Base-by-base conservation (phyloP, 176 grass and related monocot species). In the Bolboschoenus planiculmis region DNA sequence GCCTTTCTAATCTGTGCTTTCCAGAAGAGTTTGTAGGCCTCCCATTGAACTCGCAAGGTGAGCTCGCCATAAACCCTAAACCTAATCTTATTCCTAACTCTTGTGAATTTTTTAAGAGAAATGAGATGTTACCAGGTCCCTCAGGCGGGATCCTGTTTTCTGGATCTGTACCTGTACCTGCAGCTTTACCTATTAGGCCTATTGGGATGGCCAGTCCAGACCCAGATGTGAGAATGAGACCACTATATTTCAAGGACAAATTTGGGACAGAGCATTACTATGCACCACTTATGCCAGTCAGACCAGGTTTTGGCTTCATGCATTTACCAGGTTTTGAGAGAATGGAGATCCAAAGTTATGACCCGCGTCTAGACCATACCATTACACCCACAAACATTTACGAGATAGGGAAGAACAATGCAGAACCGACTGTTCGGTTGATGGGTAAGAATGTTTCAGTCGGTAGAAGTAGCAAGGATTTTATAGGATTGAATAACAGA, bases 41-140 rank as follows among this genome's bases (percentile, higher is more conserved):
- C 86, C 92, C 90, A 85, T 85, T 98, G 70, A 98, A 98, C 86
- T 98, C 92, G 20, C 95, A 85, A 61, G 95, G 95, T 76, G 92
- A 98, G 78, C 91, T 95, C 0, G 18, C 80, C 26, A 63, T 98
- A 70, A 94, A 91, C 56, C 80, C 89, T 85, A 84, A 91, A 60
- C 80, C 84, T 66, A 72, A 78, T 64, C 84, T 68, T 66, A 55
- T 71, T 43, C 53, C 83, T 84, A 87, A 83, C 78, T 84, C 60
- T 16, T 74, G 76, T 57, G 71, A 87, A 24, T 42, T 87, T 34
- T 83, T 87, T 82, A 87, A 83, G 63, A 81, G 78, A 59, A 83
- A 89, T 64, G 72, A 78, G 13, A 73, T 75, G 73, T 43, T 66
- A 27, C 35, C 87, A 51, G 85, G 78, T 83, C 79, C 81, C 71